phyloP scores from a whole-genome alignment of 73 alveolate genomes.

The Paramecium primaurelia region DNA sequence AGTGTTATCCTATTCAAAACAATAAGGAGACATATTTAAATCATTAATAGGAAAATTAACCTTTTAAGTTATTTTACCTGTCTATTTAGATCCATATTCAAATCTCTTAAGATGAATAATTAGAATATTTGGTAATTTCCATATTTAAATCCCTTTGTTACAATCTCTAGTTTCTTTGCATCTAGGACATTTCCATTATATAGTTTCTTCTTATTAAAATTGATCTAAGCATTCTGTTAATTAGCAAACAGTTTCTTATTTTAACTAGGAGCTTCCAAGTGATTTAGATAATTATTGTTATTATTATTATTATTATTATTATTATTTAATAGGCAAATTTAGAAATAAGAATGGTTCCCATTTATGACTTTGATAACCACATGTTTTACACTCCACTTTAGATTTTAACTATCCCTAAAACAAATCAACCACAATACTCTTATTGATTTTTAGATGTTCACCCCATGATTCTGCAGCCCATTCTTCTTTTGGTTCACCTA shows the following conservation, averaged over 20 bases:
- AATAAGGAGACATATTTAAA: conserved; percentile 44
- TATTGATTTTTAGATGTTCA: conserved; percentile 76
- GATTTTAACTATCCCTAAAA: conserved; percentile 65
- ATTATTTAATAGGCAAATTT: conserved; percentile 81
- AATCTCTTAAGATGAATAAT: conserved; percentile 90
- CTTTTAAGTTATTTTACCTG: conserved; percentile 66
- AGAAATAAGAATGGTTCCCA: conserved; percentile 84
- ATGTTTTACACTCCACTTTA: background rate
- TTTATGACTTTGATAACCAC: background rate
- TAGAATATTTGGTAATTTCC: conserved; percentile 86
- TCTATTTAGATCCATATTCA: conserved; percentile 44
- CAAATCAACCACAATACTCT: conserved; percentile 88
- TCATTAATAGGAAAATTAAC: conserved; percentile 72
- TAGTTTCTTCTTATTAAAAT: conserved; percentile 61
- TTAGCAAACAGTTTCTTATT: background rate
- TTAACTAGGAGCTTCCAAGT: background rate
- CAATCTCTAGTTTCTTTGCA: conserved; percentile 78
- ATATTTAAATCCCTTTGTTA: conserved; percentile 80
- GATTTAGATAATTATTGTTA: conserved; percentile 66
- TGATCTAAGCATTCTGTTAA: conserved; percentile 42
- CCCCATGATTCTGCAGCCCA: conserved; percentile 87
- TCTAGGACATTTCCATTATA: conserved; percentile 86
- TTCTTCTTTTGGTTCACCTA: conserved; percentile 53
- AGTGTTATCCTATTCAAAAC: conserved; percentile 70
- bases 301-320: background rate